Evolutionary conservation across 2,329 filamentous ascomycete species (phyloP).

Genomic region (Spiromastix sp.): DNA sequence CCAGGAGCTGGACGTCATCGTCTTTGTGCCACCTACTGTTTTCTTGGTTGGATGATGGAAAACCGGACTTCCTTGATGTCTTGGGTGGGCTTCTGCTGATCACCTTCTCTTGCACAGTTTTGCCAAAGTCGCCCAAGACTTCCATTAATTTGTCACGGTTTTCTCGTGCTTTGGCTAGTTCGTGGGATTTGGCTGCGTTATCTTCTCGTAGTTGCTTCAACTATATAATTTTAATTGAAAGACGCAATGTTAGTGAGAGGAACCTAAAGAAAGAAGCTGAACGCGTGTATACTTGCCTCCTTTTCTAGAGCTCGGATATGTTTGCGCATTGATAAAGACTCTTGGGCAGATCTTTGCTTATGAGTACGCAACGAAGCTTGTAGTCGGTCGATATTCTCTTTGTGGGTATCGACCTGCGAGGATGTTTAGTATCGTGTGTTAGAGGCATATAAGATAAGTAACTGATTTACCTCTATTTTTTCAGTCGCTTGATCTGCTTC

Average conservation of each 20-base stretch:
- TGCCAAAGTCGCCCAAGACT: constrained; percentile 11
- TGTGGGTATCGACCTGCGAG: constrained; percentile 17
- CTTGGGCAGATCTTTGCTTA: constrained; percentile 16
- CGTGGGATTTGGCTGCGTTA: constrained; percentile 27
- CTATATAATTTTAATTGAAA: too few species aligned
- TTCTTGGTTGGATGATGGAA: not conserved
- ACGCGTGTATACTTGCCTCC: too few species aligned
- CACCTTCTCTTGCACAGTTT: not conserved
- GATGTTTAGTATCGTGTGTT: too few species aligned
- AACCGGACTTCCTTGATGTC: not conserved
- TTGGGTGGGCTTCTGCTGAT: not conserved
- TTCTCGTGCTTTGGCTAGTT: constrained; percentile 30
- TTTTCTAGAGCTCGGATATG: constrained; percentile 5
- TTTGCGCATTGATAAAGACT: constrained; percentile 22
- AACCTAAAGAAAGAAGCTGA: constrained; percentile 26
- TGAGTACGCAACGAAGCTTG: constrained; percentile 17
- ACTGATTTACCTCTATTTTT: too few species aligned
- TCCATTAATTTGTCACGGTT: constrained; percentile 28
- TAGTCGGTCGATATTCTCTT: constrained; percentile 18
- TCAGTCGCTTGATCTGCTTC: too few species aligned
- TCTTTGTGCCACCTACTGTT: not conserved
- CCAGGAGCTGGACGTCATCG: constrained; percentile 3
- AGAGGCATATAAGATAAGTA: too few species aligned
- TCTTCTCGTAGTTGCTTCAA: too few species aligned
- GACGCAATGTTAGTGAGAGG: too few species aligned